Conservation (phyloP, 1,284 basidiomycete genomes). For the Wallemia hederae region DNA sequence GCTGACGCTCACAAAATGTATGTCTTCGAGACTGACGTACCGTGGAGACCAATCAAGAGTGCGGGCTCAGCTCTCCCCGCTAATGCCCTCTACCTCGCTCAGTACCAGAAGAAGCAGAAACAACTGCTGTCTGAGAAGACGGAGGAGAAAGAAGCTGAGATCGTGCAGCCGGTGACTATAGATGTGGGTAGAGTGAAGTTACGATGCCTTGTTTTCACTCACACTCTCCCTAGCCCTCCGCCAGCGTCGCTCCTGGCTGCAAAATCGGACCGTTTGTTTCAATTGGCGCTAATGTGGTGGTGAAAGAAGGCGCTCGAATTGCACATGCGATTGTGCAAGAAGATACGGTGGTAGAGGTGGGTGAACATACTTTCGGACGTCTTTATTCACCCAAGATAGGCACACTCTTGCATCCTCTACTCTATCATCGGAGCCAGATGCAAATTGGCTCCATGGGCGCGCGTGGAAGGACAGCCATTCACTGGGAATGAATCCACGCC, state of each 20-base stretch:
- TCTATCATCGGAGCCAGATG: conserved; percentile 19
- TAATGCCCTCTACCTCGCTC: conserved; percentile 18
- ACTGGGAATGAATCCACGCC: not conserved
- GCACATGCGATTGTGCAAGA: conserved; percentile 22
- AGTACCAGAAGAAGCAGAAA: conserved; percentile 13
- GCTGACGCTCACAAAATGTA: conserved; percentile 20
- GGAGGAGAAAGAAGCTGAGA: conserved; percentile 10
- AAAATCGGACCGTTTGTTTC: conserved; percentile 19
- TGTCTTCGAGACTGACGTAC: conserved; percentile 20
- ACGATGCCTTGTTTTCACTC: not conserved
- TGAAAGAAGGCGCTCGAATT: conserved; percentile 20
- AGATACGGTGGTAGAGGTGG: conserved; percentile 16
- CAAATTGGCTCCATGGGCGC: conserved; percentile 20
- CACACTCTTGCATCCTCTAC: conserved; percentile 20
- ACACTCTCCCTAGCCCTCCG: conserved; percentile 9
- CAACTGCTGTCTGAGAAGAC: conserved; percentile 4
- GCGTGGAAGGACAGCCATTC: conserved; percentile 19
- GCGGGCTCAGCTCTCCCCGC: conserved; percentile 23
- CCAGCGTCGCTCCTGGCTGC: conserved; percentile 17
- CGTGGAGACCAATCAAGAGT: conserved; percentile 24
- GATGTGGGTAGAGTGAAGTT: conserved; percentile 10
- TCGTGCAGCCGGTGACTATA: conserved; percentile 20
- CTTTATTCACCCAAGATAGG: conserved; percentile 7
- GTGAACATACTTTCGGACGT: conserved; percentile 1
- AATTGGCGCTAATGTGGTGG: conserved; percentile 15